Evolutionary conservation across 2,329 filamentous ascomycete genomes (phyloP), one percentile per base, ranked within the genome.

Genomic region (Epichloe uncinata): DNA sequence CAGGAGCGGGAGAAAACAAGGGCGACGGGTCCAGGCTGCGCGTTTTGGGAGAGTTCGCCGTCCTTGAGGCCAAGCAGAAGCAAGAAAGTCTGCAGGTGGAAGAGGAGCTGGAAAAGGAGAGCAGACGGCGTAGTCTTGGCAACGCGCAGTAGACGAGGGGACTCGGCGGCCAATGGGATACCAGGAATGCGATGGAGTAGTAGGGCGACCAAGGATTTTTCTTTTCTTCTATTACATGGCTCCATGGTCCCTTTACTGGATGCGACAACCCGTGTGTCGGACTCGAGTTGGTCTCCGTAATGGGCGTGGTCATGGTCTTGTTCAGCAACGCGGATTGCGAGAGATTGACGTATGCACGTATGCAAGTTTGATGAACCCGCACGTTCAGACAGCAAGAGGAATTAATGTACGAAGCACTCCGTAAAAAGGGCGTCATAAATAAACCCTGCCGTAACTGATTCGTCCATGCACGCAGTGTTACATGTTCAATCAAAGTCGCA

Each of bases 11-110:
- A 9, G 46, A 50, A 5, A 33, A 26, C 37, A 53, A 51, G 22
- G 52, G 46, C 34, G 43, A 33, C 22, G 52, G 52, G 4, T 50
- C 52, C 33, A 48, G 52, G 41, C 44, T 55, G 33, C 54, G 53
- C 30, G 54, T 53, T 12, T 40, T 56, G 41, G 51, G 51, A 7
- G 3, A 50, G 36, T 53, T 53, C 26, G 51, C 51, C 37, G 49
- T 59, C 6, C 56, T 58, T 47, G 60, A 61, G 40, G 58, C 63
- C 47, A 66, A 94, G 74, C 84, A 88, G 58, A 79, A 90, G 60
- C 85, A 95, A 63, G 82, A 90, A 63, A 79, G 78, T 34, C 74
- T 85, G 58, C 82, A 84, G 65, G 65, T 86, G 69, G 73, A 80
- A 66, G 72, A 82, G 58, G 72, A 76, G 56, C 71, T 73, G 18